Evolutionary conservation across 768 basidiomycete genomes (phyloP).

Genomic region (Russula sp.): DNA sequence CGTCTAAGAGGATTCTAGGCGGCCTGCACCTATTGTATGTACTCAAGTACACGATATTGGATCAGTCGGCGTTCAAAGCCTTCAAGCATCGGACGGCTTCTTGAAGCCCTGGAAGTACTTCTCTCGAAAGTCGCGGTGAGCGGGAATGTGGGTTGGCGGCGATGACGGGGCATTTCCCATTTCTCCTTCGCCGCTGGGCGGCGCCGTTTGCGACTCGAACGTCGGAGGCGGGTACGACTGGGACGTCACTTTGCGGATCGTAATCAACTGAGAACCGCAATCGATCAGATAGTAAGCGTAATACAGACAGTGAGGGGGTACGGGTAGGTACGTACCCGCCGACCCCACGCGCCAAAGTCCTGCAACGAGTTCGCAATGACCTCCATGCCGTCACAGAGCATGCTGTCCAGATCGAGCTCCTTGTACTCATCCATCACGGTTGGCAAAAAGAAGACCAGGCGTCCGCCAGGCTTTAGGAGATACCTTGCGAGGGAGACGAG

Average conservation of each 20-base stretch:
- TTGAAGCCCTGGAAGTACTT: constrained; percentile 86
- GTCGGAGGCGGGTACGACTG: constrained; percentile 45
- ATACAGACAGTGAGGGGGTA: too few relatives aligned
- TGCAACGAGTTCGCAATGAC: constrained; percentile 86
- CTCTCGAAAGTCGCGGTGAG: constrained; percentile 83
- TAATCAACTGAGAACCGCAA: constrained; percentile 60
- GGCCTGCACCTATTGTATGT: background rate
- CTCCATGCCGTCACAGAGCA: constrained; percentile 84
- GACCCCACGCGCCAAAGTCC: constrained; percentile 92
- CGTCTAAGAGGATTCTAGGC: too few relatives aligned
- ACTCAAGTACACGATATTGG: background rate
- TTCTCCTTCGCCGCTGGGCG: constrained; percentile 1
- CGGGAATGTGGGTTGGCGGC: constrained; percentile 50
- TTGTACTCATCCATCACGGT: constrained; percentile 89
- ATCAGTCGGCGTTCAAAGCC: background rate
- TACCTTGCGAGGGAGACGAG: constrained; percentile 78
- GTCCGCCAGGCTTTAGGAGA: constrained; percentile 75
- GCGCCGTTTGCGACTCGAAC: constrained; percentile 36
- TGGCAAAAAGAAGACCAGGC: constrained; percentile 93
- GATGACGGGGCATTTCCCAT: background rate
- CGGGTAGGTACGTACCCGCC: constrained; percentile 53
- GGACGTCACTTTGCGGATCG: constrained; percentile 66
- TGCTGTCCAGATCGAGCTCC: constrained; percentile 72
- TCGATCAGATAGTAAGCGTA: background rate
- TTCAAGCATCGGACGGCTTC: constrained; percentile 29